Evolutionary conservation across 345 rosid species (phyloP), one percentile per base, ranked within the genome.

Genomic region (Murraya koenigii): DNA sequence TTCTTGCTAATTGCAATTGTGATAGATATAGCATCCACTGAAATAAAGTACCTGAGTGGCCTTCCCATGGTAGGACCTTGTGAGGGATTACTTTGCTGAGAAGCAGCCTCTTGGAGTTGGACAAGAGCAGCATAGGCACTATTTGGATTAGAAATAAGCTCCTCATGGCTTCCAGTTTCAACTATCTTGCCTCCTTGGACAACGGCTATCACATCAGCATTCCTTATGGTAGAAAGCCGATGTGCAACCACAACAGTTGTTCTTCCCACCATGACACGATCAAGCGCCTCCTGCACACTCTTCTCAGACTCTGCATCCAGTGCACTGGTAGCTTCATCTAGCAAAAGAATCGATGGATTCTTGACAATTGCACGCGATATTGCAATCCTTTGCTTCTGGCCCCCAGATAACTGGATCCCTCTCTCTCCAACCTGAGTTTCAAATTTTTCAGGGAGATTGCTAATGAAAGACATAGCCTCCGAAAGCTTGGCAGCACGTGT

Each of bases 391-490:
- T 96, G 99, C 84, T 96, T 96, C 82, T 96, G 99, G 69, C 99
- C 99, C 8, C 99, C 99, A 0, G 98, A 96, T 69, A 96, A 80
- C 65, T 94, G 98, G 70, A 96, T 83, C 60, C 99, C 98, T 81
- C 97, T 90, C 80, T 96, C 99, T 33, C 99, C 98, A 15, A 96
- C 99, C 95, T 95, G 99, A 69, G 98, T 95, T 72, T 95, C 98
- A 78, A 92, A 95, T 76, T 93, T 84, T 4, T 94, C 97, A 19
- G 99, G 99, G 74, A 95, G 97, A 83, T 94, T 95, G 85, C 83
- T 93, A 62, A 95, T 87, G 68, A 95, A 95, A 20, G 95, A 79
- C 1, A 91, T 32, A 11, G 99, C 99, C 82, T 90, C 97, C 0
- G 99, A 91, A 79, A 93, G 96, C 70, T 92, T 93, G 13, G 99